A percentile compares a stretch with the other conserved stretches of the same genome.
phyloP scores from a whole-genome alignment of 768 basidiomycete genomes.

The Dioszegia aurantiaca region DNA sequence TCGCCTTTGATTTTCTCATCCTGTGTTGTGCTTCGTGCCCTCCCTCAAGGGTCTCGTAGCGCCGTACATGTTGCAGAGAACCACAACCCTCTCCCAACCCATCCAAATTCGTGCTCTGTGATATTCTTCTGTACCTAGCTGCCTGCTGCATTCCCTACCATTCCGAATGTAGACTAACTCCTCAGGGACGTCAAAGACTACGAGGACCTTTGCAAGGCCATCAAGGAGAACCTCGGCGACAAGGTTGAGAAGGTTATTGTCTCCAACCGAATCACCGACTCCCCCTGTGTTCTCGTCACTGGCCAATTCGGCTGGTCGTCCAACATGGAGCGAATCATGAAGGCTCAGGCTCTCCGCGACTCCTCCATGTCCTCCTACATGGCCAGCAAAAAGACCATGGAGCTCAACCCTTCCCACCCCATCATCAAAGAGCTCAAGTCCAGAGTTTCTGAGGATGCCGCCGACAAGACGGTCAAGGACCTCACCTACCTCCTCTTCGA shows the following conservation, averaged over 20 bases:
- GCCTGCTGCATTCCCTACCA: not conserved
- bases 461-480: constrained; percentile 97
- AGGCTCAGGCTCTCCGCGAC: constrained; percentile 72
- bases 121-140: too few relatives aligned
- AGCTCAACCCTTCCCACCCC: constrained; percentile 85
- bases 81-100: too few relatives aligned
- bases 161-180: not conserved
- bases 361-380: constrained; percentile 82
- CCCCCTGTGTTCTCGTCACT: constrained; percentile 94
- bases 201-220: constrained; percentile 82
- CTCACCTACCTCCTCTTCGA: constrained; percentile 94
- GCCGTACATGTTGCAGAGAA: too few relatives aligned
- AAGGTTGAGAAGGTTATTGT: constrained; percentile 99
- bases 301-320: constrained; percentile 99
- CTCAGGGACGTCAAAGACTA: constrained; percentile 67
- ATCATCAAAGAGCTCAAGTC: constrained; percentile 95
- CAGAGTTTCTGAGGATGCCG: constrained; percentile 94
- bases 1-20: too few relatives aligned
- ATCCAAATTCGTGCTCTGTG: too few relatives aligned
- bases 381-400: constrained; percentile 97
- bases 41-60: too few relatives aligned
- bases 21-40: too few relatives aligned
- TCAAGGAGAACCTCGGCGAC: constrained; percentile 98
- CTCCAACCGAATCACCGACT: constrained; percentile 96
- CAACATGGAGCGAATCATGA: constrained; percentile 99